These are phyloP conservation scores for Arthroderma uncinatum DNA, from an alignment of 2,329 filamentous ascomycete species.

Conservation along the genomic window DNA sequence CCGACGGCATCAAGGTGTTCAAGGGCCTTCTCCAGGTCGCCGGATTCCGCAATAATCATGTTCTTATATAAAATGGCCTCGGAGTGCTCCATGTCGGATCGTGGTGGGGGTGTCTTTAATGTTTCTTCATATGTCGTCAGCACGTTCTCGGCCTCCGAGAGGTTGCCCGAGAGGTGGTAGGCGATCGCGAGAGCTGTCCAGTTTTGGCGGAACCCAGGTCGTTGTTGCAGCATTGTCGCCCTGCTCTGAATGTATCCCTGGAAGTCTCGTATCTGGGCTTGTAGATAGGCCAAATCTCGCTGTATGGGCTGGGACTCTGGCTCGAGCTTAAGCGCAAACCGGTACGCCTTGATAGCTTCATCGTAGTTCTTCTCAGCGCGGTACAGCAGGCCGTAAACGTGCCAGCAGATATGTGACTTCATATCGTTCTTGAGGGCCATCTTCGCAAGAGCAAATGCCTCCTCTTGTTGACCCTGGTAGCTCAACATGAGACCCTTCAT, in stretches of 20 bases:
- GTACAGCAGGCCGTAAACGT: conserved; percentile 92
- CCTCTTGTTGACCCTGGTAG: conserved; percentile 78
- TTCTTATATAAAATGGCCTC: conserved; percentile 96
- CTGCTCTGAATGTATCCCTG: conserved; percentile 85
- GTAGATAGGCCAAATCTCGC: conserved; percentile 80
- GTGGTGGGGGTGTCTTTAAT: conserved; percentile 65
- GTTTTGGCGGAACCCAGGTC: conserved; percentile 73
- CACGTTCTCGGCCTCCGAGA: conserved; percentile 78
- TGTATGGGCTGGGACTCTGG: conserved; percentile 93
- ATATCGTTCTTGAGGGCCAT: conserved; percentile 88
- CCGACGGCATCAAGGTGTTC: conserved; percentile 71
- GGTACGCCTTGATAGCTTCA: conserved; percentile 98
- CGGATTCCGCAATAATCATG: conserved; percentile 78
- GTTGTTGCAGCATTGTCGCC: conserved; percentile 72
- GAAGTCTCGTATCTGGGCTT: conserved; percentile 95
- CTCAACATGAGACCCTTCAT: conserved; percentile 99
- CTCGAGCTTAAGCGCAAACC: conserved; percentile 83
- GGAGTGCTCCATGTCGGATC: conserved; percentile 78
- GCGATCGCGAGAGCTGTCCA: conserved; percentile 97
- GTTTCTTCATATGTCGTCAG: conserved; percentile 89
- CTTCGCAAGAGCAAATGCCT: conserved; percentile 89
- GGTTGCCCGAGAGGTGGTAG: conserved; percentile 78
- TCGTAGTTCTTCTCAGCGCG: conserved; percentile 94
- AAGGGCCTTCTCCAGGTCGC: conserved; percentile 69
- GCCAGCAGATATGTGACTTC: conserved; percentile 99